Base-by-base conservation (phyloP, 805 yeast species). In the Yarrowia hollandica region DNA sequence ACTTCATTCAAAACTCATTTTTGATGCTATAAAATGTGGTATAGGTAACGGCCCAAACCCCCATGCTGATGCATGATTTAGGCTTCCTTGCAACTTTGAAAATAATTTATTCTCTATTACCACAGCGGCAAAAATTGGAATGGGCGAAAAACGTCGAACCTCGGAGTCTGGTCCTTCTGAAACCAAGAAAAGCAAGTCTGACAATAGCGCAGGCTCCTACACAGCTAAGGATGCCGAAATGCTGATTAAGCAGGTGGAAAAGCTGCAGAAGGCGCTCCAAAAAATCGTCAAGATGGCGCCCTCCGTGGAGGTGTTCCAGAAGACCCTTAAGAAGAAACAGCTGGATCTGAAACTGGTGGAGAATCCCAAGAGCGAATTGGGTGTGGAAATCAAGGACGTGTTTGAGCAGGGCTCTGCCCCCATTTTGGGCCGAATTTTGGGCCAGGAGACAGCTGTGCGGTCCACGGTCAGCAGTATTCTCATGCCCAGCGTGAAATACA, bases 241-340 rank as follows among this genome's bases (percentile, higher is more conserved):
- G 54, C 54, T 44, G 38, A 44, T 44, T 7, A 44, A 44, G 28
- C 26, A 44, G 18, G 54, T 44, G 22, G 35, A 30, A 9, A 44
- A 44, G 26, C 21, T 44, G 12, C 65, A 64, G 54, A 60, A 64
- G 4, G 31, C 61, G 5, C 15, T 64, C 11, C 25, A 61, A 21
- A 52, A 61, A 15, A 63, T 33, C 31, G 46, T 41, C 30, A 54
- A 44, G 35, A 11, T 42, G 22, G 31, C 59, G 5, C 58, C 60
- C 8, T 34, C 50, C n/a, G 22, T 59, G 19, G 61, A 31, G n/a
- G 41, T 33, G 21, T 16, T 21, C 23, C 22, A 39, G 19, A 33
- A 28, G 22, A 41, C 19, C 31, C 26, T 30, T 35, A 50, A 23
- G 33, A 41, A 15, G 19, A 21, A 23, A 12, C 22, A 23, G 30